A percentile compares a stretch with the other conserved stretches of the same genome.
phyloP scores from a whole-genome alignment of 73 alveolate species.

The Symbiodinium pilosum region DNA sequence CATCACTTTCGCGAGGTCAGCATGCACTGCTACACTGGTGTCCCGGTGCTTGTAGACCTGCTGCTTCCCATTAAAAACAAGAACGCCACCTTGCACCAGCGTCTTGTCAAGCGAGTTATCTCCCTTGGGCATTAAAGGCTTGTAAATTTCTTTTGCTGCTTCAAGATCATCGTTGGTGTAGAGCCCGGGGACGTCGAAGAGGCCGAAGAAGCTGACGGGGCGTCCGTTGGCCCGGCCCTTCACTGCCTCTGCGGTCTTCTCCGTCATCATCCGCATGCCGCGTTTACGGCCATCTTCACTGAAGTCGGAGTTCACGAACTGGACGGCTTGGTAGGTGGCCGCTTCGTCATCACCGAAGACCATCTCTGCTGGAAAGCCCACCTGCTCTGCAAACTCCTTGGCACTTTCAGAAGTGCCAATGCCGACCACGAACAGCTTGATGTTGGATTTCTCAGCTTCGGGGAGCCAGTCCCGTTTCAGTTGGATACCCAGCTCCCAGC shows the following conservation, averaged over 20 bases:
- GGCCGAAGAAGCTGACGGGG: conserved; percentile 72
- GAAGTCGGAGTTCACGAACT: conserved; percentile 54
- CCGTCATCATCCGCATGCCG: conserved; percentile 75
- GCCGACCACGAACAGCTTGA: conserved; percentile 44
- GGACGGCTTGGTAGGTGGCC: neutral
- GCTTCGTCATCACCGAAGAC: conserved; percentile 80
- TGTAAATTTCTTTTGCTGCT: conserved; percentile 58
- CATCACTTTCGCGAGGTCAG: conserved; percentile 47
- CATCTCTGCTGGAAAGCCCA: conserved; percentile 26
- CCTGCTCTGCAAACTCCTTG: conserved; percentile 62
- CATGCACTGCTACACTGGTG: conserved; percentile 46
- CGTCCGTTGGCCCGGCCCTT: conserved; percentile 64
- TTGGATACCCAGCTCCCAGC: conserved; percentile 91
- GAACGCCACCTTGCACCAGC: conserved; percentile 46
- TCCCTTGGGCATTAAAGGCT: conserved; percentile 48
- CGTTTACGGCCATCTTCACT: conserved; percentile 48
- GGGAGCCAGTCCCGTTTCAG: conserved; percentile 86
- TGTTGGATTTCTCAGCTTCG: conserved; percentile 13
- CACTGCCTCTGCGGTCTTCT: conserved; percentile 37
- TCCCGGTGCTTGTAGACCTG: conserved; percentile 55
- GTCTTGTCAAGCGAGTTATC: conserved; percentile 58
- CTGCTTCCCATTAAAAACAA: conserved; percentile 39
- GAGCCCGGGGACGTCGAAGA: conserved; percentile 31
- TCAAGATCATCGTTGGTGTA: conserved; percentile 50
- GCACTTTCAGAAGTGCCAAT: conserved; percentile 44